Conservation (phyloP, 176 grass and related monocot species). For the Phoenix dactylifera region DNA sequence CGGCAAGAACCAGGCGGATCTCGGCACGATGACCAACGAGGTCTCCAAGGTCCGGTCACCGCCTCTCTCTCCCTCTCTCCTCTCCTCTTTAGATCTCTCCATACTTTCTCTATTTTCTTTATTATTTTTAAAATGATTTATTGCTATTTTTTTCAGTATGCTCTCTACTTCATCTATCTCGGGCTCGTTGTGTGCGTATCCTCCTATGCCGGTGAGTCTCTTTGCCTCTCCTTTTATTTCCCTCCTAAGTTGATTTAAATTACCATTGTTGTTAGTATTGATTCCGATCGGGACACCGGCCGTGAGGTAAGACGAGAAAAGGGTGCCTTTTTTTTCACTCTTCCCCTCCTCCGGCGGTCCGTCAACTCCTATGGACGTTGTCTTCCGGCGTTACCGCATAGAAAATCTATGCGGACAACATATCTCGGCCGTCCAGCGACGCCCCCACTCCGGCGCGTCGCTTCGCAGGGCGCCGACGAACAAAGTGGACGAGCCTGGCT, state of each 20-base stretch:
- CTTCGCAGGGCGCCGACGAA: too few relatives aligned
- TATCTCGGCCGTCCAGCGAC: too few relatives aligned
- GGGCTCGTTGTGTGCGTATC: slow-evolving; percentile 79
- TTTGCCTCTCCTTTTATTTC: background rate
- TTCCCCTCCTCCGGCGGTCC: too few relatives aligned
- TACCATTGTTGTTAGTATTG: background rate
- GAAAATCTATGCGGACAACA: too few relatives aligned
- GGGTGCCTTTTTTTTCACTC: too few relatives aligned
- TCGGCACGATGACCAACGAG: slow-evolving; percentile 83
- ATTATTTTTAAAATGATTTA: background rate
- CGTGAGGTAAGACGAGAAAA: slow-evolving; percentile 43
- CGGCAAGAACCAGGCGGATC: slow-evolving; percentile 90
- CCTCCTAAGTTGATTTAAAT: slow-evolving; percentile 5
- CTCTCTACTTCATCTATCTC: slow-evolving; percentile 96
- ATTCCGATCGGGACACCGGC: slow-evolving; percentile 25
- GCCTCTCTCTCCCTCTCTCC: background rate
- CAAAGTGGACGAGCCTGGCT: too few relatives aligned
- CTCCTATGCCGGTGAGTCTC: slow-evolving; percentile 63
- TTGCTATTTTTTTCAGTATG: slow-evolving; percentile 40
- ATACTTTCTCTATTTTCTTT: background rate
- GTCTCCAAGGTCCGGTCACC: slow-evolving; percentile 72
- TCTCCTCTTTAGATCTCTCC: background rate
- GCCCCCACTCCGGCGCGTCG: too few relatives aligned
- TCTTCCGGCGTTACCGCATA: too few relatives aligned
- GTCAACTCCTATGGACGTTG: too few relatives aligned